Base-by-base conservation (phyloP, 352 stramenopile species). In the Phytophthora multivora region DNA sequence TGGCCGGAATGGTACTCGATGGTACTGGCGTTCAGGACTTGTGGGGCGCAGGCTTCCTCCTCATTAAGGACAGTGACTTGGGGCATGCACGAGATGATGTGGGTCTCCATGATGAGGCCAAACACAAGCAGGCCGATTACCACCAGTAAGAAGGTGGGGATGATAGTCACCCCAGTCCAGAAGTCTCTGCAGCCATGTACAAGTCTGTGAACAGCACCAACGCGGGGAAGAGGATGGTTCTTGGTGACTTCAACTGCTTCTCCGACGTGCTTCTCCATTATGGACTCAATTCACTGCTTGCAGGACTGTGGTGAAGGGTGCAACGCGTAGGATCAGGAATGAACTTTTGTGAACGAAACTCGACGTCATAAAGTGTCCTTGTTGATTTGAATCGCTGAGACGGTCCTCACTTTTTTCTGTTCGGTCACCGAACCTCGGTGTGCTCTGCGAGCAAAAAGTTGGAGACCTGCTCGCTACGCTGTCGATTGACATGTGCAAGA, bases 1-100 rank as follows among this genome's bases (percentile, higher is more conserved):
- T 69, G 61, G 6, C 47, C 54, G 0, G 47, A 65, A 59, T 69
- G 54, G 15, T 69, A 69, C 30, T 69, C 36, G 19, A 64, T 54
- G 0, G 13, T 51, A 39, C 47, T 65, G 48, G 26, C 51, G 5
- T 69, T 65, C 5, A 60, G 26, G 15, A 59, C 41, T 15, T 28
- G 23, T 13, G 61, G 47, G 4, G 40, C 19, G 36, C 54, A 70
- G 3, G 48, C 18, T 59, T 59, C 31, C 28, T 50, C 45, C n/a
- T 46, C 47, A 4, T 48, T 60, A 2, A 66, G 35, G 8, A 65
- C 33, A 6, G 31, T 10, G 18, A 21, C 18, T 40, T 54, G 19
- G 26, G 62, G 50, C 51, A 43, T 53, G 13, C 48, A 59, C 11
- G 48, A 46, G 28, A 66, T 42, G 35, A 70, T 56, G 36, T 57